A percentile compares a stretch with the other conserved stretches of the same genome.
phyloP scores from a whole-genome alignment of 1,284 basidiomycete genomes.

The Ustilago shanxiensis region DNA sequence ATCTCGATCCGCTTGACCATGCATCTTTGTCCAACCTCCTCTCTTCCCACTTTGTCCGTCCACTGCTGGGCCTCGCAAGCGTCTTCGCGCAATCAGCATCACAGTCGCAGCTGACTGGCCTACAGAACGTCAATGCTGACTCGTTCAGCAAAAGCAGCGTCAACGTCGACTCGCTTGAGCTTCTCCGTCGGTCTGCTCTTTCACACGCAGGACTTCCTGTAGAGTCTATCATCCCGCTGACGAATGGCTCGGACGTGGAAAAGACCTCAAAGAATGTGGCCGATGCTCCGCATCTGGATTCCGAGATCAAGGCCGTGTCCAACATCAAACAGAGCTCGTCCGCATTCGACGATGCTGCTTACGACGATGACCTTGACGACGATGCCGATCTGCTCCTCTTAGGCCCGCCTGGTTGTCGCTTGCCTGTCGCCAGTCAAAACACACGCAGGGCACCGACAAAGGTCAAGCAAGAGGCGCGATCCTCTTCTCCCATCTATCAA shows the following conservation, averaged over 20 bases:
- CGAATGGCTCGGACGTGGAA: background rate
- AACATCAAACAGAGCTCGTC: background rate
- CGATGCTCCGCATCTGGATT: no score
- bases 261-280: no score
- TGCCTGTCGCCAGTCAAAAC: background rate
- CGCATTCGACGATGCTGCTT: background rate
- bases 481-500: background rate
- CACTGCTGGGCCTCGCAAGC: slow-evolving; percentile 16
- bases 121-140: background rate
- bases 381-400: slow-evolving; percentile 18
- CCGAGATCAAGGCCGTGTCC: no score
- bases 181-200: slow-evolving; percentile 25
- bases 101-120: slow-evolving; percentile 1
- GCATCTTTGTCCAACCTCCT: slow-evolving; percentile 20
- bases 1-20: slow-evolving; percentile 38
- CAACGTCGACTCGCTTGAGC: slow-evolving; percentile 16
- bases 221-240: background rate
- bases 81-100: slow-evolving; percentile 11
- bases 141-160: background rate
- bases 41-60: slow-evolving; percentile 25
- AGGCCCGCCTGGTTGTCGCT: slow-evolving; percentile 12
- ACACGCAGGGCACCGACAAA: background rate
- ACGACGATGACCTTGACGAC: background rate
- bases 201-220: slow-evolving; percentile 3
- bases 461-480: background rate